Percentiles rank a stretch among this genome's conserved stretches.
phyloP scores from a whole-genome alignment of 495 filamentous ascomycete genomes.

The Daldinia loculata region DNA sequence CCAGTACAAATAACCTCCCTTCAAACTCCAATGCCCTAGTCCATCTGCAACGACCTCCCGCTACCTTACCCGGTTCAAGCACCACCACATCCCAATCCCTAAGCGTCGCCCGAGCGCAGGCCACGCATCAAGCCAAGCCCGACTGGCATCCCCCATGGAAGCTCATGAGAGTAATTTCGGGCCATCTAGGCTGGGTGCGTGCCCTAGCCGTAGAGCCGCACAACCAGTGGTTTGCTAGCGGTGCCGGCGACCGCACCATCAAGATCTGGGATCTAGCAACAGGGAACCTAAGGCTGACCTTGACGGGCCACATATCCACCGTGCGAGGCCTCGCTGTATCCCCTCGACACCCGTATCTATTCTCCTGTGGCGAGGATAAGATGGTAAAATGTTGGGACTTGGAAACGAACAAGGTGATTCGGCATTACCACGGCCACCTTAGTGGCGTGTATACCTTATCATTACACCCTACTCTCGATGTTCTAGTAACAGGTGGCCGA shows the following conservation, averaged over 20 bases:
- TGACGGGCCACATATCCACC: constrained; percentile 97
- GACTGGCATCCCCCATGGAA: constrained; percentile 99
- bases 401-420: constrained; percentile 97
- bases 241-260: constrained; percentile 94
- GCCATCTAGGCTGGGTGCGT: constrained; percentile 96
- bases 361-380: constrained; percentile 98
- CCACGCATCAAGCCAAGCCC: constrained; percentile 76
- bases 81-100: constrained; percentile 39
- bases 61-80: constrained; percentile 6
- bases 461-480: constrained; percentile 91
- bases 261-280: constrained; percentile 98
- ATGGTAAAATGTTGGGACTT: constrained; percentile 99
- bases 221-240: constrained; percentile 98
- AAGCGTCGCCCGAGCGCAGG: constrained; percentile 73
- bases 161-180: constrained; percentile 95
- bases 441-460: constrained; percentile 94
- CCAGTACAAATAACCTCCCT: constrained; percentile 48
- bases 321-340: constrained; percentile 94
- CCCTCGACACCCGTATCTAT: constrained; percentile 94
- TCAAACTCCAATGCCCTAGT: constrained; percentile 67
- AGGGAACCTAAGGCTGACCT: constrained; percentile 80
- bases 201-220: constrained; percentile 90
- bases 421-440: constrained; percentile 97
- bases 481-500: constrained; percentile 92
- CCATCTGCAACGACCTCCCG: constrained; percentile 51